phyloP scores from a whole-genome alignment of 1,284 basidiomycete species.

The Malassezia psittaci region DNA sequence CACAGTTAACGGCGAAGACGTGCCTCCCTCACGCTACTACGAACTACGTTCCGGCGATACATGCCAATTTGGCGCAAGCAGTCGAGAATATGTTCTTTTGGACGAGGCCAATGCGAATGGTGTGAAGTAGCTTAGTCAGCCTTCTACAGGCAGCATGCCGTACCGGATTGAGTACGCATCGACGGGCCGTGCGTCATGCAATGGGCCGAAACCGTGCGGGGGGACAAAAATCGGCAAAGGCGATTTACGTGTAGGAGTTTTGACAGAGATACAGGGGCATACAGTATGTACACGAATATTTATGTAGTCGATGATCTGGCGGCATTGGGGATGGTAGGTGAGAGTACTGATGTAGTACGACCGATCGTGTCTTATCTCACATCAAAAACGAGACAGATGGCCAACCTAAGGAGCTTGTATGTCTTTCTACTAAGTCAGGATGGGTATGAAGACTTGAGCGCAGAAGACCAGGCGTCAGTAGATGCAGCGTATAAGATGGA shows the following conservation, averaged over 20 bases:
- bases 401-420: constrained; percentile 10
- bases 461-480: constrained; percentile 9
- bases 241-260: constrained; percentile 61
- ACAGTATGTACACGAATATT: constrained; percentile 2
- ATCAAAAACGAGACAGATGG: constrained; percentile 8
- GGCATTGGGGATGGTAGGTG: constrained; percentile 65
- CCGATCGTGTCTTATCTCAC: constrained; percentile 8
- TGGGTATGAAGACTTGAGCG: constrained; percentile 12
- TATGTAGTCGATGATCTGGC: constrained; percentile 56
- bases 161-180: constrained; percentile 37
- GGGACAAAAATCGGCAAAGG: constrained; percentile 67
- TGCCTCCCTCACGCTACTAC: constrained; percentile 79
- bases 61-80: constrained; percentile 36
- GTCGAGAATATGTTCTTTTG: constrained; percentile 37
- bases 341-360: constrained; percentile 9
- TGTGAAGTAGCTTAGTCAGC: constrained; percentile 6
- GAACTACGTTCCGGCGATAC: constrained; percentile 72
- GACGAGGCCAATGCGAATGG: constrained; percentile 22
- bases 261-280: constrained; percentile 64
- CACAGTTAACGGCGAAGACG: constrained; percentile 71
- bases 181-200: constrained; percentile 63
- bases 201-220: constrained; percentile 78
- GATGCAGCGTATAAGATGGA: constrained; percentile 11
- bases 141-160: constrained; percentile 19
- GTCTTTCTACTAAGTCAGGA: constrained; percentile 1